Conservation (phyloP, 140 eudicot species). For the Cichorium intybus region DNA sequence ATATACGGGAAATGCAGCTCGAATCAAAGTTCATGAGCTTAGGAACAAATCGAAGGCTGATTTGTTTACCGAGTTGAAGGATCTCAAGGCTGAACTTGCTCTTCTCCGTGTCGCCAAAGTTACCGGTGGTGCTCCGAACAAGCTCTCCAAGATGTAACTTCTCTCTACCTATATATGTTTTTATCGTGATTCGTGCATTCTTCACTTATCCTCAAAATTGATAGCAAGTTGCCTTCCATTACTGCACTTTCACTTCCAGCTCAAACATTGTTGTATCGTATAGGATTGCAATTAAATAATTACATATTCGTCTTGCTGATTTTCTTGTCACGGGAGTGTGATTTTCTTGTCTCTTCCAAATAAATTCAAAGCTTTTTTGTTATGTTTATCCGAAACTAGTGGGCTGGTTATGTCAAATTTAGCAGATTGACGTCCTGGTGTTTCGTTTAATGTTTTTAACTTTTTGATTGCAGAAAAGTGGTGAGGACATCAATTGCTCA, state of each 20-base stretch:
- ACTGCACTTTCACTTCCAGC: neutral
- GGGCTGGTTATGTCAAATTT: too few species aligned
- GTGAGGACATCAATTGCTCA: constrained; percentile 77
- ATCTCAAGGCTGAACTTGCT: constrained; percentile 66
- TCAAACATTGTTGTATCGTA: neutral
- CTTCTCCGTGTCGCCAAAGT: constrained; percentile 74
- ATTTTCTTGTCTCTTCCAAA: neutral
- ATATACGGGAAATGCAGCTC: constrained; percentile 24
- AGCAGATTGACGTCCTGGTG: neutral
- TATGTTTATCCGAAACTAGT: too few species aligned
- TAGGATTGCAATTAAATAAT: neutral
- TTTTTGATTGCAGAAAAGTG: constrained; percentile 49
- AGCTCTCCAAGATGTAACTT: constrained; percentile 66
- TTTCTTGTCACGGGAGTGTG: neutral
- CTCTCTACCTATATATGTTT: neutral
- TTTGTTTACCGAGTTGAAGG: constrained; percentile 57
- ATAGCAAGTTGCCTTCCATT: neutral
- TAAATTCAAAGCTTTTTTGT: too few species aligned
- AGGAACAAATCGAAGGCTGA: constrained; percentile 56
- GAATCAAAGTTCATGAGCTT: constrained; percentile 70
- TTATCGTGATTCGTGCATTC: neutral
- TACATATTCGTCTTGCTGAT: neutral
- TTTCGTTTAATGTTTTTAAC: neutral
- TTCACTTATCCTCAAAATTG: neutral
- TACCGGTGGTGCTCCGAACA: constrained; percentile 80